Evolutionary conservation across 176 grass and related monocot species (phyloP).

Genomic region (Carex pumila): DNA sequence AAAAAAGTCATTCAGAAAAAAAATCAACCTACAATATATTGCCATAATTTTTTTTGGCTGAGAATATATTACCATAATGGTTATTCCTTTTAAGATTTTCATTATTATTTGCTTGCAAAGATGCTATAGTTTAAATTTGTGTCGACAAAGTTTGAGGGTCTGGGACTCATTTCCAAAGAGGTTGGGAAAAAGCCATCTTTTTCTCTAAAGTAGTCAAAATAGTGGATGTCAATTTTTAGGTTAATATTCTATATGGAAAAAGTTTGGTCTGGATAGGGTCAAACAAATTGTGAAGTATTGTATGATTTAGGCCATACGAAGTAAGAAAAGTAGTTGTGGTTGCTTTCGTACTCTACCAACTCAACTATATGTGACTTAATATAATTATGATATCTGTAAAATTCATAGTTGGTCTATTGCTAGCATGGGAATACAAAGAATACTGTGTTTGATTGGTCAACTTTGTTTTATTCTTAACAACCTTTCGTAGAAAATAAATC

Average conservation of each 20-base stretch:
- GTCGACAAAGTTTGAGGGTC: not conserved
- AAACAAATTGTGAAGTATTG: not conserved
- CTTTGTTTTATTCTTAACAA: not conserved
- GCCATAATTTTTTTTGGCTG: not conserved
- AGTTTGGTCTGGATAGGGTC: slow-evolving; percentile 6
- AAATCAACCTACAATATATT: not conserved
- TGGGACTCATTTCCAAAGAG: not conserved
- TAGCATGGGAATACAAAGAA: not conserved
- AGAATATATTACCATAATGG: not conserved
- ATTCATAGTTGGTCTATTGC: not conserved
- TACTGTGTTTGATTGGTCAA: not conserved
- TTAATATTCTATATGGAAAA: not conserved
- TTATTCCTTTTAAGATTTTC: not conserved
- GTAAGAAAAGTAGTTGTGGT: not conserved
- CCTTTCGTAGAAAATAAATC: not conserved
- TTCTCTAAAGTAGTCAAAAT: not conserved
- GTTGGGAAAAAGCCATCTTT: slow-evolving; percentile 13
- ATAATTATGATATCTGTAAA: not conserved
- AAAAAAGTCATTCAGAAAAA: not conserved
- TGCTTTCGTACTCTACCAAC: slow-evolving; percentile 19
- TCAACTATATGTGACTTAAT: not conserved
- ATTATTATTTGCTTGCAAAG: not conserved
- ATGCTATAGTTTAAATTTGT: not conserved
- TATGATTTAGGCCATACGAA: not conserved
- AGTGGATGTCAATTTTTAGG: not conserved